Percentiles rank a stretch among this genome's conserved stretches.
These are phyloP conservation scores for Begonia fuchsioides DNA, from an alignment of 306 rosid genomes.

Conservation along the genomic window DNA sequence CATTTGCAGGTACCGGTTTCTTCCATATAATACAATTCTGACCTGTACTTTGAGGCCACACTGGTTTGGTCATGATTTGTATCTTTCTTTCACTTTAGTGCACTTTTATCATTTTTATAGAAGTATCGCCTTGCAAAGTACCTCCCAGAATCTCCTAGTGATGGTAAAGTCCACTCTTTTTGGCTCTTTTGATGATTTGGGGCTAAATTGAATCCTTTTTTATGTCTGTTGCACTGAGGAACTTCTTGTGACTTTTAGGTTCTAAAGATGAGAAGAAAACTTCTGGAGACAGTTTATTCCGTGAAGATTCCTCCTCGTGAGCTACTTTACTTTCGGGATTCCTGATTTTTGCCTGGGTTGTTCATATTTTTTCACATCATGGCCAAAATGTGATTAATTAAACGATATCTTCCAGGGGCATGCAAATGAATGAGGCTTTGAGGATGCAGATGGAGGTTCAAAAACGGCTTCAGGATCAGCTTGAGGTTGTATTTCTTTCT, in stretches of 20 bases:
- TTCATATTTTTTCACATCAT: too few relatives aligned
- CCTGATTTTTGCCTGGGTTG: background rate
- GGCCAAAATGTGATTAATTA: background rate
- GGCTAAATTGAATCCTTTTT: too few relatives aligned
- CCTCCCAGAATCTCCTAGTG: slow-evolving; percentile 85
- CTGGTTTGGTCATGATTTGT: too few relatives aligned
- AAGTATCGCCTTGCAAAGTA: slow-evolving; percentile 96
- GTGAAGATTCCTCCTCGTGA: slow-evolving; percentile 82
- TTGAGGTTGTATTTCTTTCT: slow-evolving; percentile 46
- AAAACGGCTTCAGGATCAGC: slow-evolving; percentile 97
- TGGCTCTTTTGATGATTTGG: background rate
- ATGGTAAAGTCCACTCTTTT: slow-evolving; percentile 44
- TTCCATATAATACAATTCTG: too few relatives aligned
- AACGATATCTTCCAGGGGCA: slow-evolving; percentile 38
- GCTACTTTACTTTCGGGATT: slow-evolving; percentile 16
- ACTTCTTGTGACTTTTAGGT: slow-evolving; percentile 30
- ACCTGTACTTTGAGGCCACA: too few relatives aligned
- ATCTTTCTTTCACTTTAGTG: too few relatives aligned
- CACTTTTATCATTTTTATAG: slow-evolving; percentile 17
- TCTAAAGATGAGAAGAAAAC: slow-evolving; percentile 81
- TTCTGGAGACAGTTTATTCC: slow-evolving; percentile 68
- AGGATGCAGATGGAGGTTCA: slow-evolving; percentile 99
- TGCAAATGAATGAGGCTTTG: slow-evolving; percentile 82
- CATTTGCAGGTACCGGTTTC: slow-evolving; percentile 62
- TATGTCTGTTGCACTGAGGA: background rate